Percentiles rank a stretch among this genome's conserved stretches.
Evolutionary conservation across 1,139 yeast genomes (phyloP).

Genomic region (Yamadazyma membranifaciens): DNA sequence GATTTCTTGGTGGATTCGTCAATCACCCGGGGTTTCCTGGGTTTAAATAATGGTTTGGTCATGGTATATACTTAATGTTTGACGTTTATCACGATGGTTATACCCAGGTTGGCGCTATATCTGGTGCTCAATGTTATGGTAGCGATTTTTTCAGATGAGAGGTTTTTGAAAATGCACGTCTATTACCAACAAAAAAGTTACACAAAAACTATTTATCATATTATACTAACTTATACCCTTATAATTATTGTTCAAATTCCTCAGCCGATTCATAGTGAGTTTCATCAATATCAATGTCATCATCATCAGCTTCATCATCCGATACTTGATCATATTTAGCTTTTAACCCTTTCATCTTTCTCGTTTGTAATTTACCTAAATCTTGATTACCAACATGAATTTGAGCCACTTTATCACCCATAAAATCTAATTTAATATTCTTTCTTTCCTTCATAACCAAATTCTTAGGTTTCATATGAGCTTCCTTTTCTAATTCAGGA

Average conservation of each 20-base stretch:
- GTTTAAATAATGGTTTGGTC: slow-evolving; percentile 10
- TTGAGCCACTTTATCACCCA: slow-evolving; percentile 98
- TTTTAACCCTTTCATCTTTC: slow-evolving; percentile 98
- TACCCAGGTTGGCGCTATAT: neutral
- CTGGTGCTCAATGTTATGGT: neutral
- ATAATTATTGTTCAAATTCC: slow-evolving; percentile 18
- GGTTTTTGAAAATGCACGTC: slow-evolving; percentile 2
- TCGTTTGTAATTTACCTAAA: slow-evolving; percentile 82
- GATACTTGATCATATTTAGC: slow-evolving; percentile 71
- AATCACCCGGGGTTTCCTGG: slow-evolving; percentile 3
- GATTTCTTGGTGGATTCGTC: slow-evolving; percentile 3
- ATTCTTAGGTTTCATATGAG: slow-evolving; percentile 77
- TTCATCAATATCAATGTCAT: slow-evolving; percentile 40
- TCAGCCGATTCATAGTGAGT: slow-evolving; percentile 21
- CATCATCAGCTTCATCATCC: slow-evolving; percentile 60
- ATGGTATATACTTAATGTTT: neutral
- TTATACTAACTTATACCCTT: neutral
- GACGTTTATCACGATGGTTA: no score
- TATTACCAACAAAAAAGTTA: neutral
- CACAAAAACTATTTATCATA: neutral
- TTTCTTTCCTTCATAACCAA: slow-evolving; percentile 80
- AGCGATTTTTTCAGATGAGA: neutral
- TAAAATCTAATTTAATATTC: slow-evolving; percentile 79
- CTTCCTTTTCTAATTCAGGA: slow-evolving; percentile 90
- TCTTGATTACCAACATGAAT: slow-evolving; percentile 97